Percentiles rank a stretch among this genome's conserved stretches.
Evolutionary conservation across 2,329 filamentous ascomycete species (phyloP).

Genomic region (Xylariaceae sp.): DNA sequence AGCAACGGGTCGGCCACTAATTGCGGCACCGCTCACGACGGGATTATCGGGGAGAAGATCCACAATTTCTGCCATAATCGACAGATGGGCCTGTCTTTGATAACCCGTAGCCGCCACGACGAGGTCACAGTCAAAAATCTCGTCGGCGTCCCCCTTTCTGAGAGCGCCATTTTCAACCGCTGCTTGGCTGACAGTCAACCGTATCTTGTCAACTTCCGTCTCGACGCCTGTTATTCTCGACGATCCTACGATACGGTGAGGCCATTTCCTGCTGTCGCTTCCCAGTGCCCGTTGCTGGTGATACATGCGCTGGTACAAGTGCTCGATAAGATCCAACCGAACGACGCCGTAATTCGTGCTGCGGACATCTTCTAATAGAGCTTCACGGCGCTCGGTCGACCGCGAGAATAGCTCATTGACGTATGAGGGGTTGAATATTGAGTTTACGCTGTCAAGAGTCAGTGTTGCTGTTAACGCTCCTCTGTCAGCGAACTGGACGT

Average conservation of each 20-base stretch:
- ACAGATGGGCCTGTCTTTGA: conserved; percentile 68
- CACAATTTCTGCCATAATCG: conserved; percentile 64
- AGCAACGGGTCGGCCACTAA: conserved; percentile 44
- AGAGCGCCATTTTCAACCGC: conserved; percentile 2
- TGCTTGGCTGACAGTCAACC: conserved; percentile 46
- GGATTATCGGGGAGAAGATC: conserved; percentile 54
- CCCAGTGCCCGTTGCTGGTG: conserved; percentile 69
- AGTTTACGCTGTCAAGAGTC: conserved; percentile 64
- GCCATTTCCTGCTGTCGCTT: conserved; percentile 67
- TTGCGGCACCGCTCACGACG: conserved; percentile 23
- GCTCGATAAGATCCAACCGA: conserved; percentile 81
- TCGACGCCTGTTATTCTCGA: conserved; percentile 62
- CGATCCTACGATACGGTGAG: conserved; percentile 70
- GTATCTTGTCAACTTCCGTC: conserved; percentile 45
- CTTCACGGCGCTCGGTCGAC: conserved; percentile 55
- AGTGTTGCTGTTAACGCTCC: neutral
- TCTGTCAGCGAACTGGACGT: conserved; percentile 36
- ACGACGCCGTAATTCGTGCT: conserved; percentile 95
- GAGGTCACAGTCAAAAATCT: conserved; percentile 69
- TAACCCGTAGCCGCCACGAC: conserved; percentile 89
- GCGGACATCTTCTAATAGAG: conserved; percentile 61
- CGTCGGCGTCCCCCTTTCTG: conserved; percentile 37
- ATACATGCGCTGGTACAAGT: conserved; percentile 83
- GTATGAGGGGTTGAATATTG: conserved; percentile 87
- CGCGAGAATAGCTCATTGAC: conserved; percentile 72